Percentiles rank a stretch among this genome's conserved stretches.
phyloP scores from a whole-genome alignment of 768 basidiomycete species.

The Leccinum sublutescens region DNA sequence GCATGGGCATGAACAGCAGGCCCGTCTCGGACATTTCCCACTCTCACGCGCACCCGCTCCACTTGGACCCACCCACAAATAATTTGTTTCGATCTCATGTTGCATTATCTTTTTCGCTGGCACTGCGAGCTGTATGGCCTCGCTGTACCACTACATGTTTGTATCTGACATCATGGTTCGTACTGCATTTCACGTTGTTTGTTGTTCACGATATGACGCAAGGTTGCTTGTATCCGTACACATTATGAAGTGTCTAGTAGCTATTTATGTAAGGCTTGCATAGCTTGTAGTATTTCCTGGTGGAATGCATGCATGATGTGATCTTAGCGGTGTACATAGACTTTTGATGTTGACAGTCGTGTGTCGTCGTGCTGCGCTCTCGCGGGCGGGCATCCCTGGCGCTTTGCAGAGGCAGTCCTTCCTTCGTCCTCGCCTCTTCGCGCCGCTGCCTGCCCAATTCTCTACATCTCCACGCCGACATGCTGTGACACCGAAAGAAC shows the following conservation, averaged over 20 bases:
- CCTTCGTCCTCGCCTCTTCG: neutral
- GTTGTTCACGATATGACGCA: neutral
- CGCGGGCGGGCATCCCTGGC: slow-evolving; percentile 2
- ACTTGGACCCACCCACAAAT: slow-evolving; percentile 1
- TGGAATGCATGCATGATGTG: neutral
- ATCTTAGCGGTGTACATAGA: neutral
- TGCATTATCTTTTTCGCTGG: neutral
- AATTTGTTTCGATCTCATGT: slow-evolving; percentile 11
- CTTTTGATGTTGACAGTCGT: slow-evolving; percentile 25
- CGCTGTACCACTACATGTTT: slow-evolving; percentile 21
- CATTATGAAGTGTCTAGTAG: neutral
- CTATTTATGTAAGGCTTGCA: neutral
- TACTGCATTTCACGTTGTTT: slow-evolving; percentile 6
- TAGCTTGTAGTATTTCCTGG: slow-evolving; percentile 2
- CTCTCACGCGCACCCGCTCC: neutral
- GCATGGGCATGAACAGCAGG: slow-evolving; percentile 37
- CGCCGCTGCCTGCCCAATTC: slow-evolving; percentile 5
- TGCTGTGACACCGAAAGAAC: slow-evolving; percentile 36
- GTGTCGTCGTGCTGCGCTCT: slow-evolving; percentile 25
- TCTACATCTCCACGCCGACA: slow-evolving; percentile 20
- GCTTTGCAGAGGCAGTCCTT: slow-evolving; percentile 7
- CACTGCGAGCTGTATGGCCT: slow-evolving; percentile 15
- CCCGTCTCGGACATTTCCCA: neutral
- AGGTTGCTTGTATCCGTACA: slow-evolving; percentile 8
- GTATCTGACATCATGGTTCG: slow-evolving; percentile 13